Conservation (phyloP, 2,329 filamentous ascomycete species). For the Curvularia spicifera region DNA sequence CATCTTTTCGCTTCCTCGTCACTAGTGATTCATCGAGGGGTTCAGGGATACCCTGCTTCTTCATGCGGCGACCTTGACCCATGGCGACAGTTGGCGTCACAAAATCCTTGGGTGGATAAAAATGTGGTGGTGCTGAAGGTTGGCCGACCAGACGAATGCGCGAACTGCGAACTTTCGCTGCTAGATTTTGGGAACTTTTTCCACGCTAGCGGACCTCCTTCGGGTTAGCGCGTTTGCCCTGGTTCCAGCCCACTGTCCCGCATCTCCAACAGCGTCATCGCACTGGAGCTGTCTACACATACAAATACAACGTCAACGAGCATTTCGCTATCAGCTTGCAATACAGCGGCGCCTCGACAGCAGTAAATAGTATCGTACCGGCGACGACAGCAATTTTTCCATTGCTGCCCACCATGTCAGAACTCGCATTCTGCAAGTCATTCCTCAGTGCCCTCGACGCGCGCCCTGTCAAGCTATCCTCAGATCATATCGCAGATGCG, state of each 20-base stretch:
- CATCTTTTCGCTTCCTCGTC: constrained; percentile 85
- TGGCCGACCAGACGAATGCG: constrained; percentile 18
- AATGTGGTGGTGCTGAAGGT: constrained; percentile 8
- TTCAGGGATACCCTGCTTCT: constrained; percentile 89
- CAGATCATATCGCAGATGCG: constrained; percentile 89
- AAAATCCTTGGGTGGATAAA: background rate
- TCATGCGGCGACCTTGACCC: constrained; percentile 91
- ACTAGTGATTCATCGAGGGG: constrained; percentile 77
- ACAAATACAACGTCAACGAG: constrained; percentile 1
- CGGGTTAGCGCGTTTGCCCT: constrained; percentile 12
- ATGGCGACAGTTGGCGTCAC: constrained; percentile 56
- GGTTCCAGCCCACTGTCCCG: constrained; percentile 22
- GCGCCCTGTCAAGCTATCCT: constrained; percentile 78
- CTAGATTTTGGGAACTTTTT: constrained; percentile 26
- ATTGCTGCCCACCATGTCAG: constrained; percentile 51
- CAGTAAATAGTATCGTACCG: background rate
- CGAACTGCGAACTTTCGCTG: constrained; percentile 31
- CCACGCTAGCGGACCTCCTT: constrained; percentile 22
- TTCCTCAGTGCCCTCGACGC: constrained; percentile 83
- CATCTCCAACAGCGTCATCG: constrained; percentile 43
- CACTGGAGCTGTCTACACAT: constrained; percentile 8
- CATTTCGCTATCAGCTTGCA: constrained; percentile 1
- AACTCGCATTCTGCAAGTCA: constrained; percentile 81
- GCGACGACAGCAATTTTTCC: background rate
- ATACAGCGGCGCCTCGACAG: background rate